Conservation (phyloP, 306 rosid genomes). For the Cucumis cinereus region DNA sequence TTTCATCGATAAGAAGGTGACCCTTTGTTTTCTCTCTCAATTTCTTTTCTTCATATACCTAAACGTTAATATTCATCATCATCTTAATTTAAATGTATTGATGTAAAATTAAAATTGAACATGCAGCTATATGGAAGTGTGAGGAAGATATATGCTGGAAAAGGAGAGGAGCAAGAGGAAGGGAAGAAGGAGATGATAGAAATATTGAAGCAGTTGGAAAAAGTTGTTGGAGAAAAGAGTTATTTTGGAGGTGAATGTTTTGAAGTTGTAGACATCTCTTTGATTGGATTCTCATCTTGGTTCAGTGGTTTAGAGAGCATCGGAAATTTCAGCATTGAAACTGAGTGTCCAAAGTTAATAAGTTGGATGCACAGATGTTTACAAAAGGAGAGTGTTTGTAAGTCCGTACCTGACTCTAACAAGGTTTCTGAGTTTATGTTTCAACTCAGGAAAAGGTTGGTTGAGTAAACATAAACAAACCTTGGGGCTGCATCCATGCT, state of each 20-base stretch:
- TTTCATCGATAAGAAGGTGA: conserved; percentile 22
- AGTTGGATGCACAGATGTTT: background rate
- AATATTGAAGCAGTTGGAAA: conserved; percentile 7
- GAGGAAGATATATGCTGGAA: conserved; percentile 1
- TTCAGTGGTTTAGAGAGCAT: background rate
- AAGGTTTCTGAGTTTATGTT: background rate
- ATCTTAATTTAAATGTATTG: too few relatives aligned
- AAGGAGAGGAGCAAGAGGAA: conserved; percentile 11
- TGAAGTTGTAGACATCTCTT: background rate
- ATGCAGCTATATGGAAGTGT: background rate
- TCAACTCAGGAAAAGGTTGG: background rate
- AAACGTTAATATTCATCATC: too few relatives aligned
- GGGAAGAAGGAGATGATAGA: background rate
- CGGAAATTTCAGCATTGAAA: background rate
- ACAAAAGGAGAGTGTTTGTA: background rate
- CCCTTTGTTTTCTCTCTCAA: background rate
- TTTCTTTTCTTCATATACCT: too few relatives aligned
- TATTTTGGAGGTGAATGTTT: conserved; percentile 24
- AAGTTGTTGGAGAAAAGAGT: conserved; percentile 16
- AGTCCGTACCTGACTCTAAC: background rate
- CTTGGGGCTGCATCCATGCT: too few relatives aligned
- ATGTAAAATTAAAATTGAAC: too few relatives aligned
- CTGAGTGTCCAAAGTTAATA: background rate
- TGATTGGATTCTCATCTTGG: background rate
- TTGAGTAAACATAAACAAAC: too few relatives aligned